phyloP scores from a whole-genome alignment of 176 grass and related monocot genomes.

The Metroxylon sagu region DNA sequence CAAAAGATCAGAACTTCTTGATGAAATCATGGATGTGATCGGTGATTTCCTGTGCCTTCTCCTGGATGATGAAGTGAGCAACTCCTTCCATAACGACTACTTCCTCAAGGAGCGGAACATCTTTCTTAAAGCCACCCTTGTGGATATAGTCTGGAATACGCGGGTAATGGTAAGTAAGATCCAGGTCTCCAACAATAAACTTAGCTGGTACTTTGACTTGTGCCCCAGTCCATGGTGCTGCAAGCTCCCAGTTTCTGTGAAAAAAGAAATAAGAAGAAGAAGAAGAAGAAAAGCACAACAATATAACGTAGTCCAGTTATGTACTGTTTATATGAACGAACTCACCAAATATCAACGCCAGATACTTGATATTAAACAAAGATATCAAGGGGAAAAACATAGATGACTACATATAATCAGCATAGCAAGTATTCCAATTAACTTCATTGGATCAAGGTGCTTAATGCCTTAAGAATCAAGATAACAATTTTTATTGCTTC shows the following conservation, averaged over 20 bases:
- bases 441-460: too few species aligned
- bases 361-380: too few species aligned
- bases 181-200: background rate
- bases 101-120: conserved; percentile 1
- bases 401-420: too few species aligned
- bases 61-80: conserved; percentile 9
- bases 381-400: too few species aligned
- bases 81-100: background rate
- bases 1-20: background rate
- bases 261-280: background rate
- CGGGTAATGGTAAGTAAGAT: background rate
- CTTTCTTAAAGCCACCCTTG: conserved; percentile 2
- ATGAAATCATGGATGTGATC: conserved; percentile 10
- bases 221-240: conserved; percentile 1
- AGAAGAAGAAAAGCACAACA: background rate
- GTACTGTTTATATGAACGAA: too few species aligned
- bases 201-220: conserved; percentile 3
- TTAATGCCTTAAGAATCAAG: too few species aligned
- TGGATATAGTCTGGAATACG: conserved; percentile 11
- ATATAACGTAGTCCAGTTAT: too few species aligned
- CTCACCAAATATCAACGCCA: too few species aligned
- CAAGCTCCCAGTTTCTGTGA: conserved; percentile 16
- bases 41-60: conserved; percentile 6
- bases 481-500: too few species aligned
- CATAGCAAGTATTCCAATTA: too few species aligned